Evolutionary conservation across 2,329 filamentous ascomycete species (phyloP), one percentile per base, ranked within the genome.

Genomic region (Pseudogymnoascus destructans): DNA sequence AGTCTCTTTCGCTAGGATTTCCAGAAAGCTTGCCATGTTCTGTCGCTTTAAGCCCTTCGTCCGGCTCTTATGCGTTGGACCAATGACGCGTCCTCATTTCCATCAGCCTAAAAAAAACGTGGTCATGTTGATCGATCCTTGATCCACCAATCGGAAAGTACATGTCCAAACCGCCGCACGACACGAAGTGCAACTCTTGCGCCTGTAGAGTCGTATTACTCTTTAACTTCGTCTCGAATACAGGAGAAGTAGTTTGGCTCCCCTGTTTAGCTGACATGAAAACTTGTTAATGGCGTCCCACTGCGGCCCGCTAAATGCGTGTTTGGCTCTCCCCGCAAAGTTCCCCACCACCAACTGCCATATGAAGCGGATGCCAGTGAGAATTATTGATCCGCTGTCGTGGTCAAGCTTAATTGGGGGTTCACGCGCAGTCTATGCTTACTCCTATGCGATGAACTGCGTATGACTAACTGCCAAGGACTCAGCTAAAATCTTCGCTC

Each of bases 401-500:
- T 46, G 17, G 7, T 21, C 40, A 25, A 25, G 21, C 40, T 25
- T n/a, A 23, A 23, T 15, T 21, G 5, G 21, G n/a, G 25, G 8
- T 30, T 52, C 25, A 30, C 5, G 21, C 46, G 15, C 4, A 27
- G 13, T 27, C 25, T n/a, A 52, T 13, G 25, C 10, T 19, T 52
- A 27, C 13, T 49, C 21, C 42, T 27, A 27, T 27, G 25, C 23
- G 46, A 52, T 32, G 15, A 52, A 30, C 46, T 52, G 15, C 2
- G 5, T 30, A 17, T 3, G 21, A 6, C 3, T 32, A 10, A 13
- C 46, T 52, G 10, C 9, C 8, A 27, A 8, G 23, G 25, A 1
- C 46, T 52, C 46, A 52, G 15, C 46, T 52, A 52, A 52, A 52
- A 17, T 52, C 46, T 32, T 52, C 46, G 10, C 46, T 30, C 15